Percentiles rank a stretch among this genome's conserved stretches.
Evolutionary conservation across 805 yeast species (phyloP).

Genomic region (Kurtzmaniella cleridarum): DNA sequence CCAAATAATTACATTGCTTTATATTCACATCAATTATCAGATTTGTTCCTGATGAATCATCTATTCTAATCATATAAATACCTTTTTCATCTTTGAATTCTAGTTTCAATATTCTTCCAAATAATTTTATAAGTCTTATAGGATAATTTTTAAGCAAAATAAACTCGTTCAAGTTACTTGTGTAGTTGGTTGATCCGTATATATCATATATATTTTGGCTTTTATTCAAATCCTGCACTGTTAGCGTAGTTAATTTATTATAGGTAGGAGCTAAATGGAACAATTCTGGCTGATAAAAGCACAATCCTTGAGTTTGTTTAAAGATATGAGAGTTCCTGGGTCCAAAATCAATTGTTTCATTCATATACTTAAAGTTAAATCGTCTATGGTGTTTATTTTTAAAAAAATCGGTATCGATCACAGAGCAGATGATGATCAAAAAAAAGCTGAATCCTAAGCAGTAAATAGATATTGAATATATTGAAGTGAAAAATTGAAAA

Average conservation of each 20-base stretch:
- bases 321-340: slow-evolving; percentile 32
- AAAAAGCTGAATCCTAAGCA: too few species aligned
- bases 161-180: slow-evolving; percentile 6
- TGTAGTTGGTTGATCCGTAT: slow-evolving; percentile 14
- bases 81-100: slow-evolving; percentile 5
- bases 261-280: slow-evolving; percentile 28
- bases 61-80: slow-evolving; percentile 18
- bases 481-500: too few species aligned
- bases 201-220: slow-evolving; percentile 7
- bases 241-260: slow-evolving; percentile 16
- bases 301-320: slow-evolving; percentile 15
- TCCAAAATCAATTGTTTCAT: slow-evolving; percentile 20
- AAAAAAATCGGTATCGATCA: too few species aligned
- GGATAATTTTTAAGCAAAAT: slow-evolving; percentile 31
- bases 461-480: too few species aligned
- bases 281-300: slow-evolving; percentile 29
- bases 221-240: slow-evolving; percentile 24
- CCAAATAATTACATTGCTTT: slow-evolving; percentile 5
- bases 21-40: slow-evolving; percentile 24
- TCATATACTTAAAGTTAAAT: too few species aligned
- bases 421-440: too few species aligned
- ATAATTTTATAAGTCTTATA: slow-evolving; percentile 15
- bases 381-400: too few species aligned
- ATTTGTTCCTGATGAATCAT: slow-evolving; percentile 27
- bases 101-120: slow-evolving; percentile 20